Percentiles rank a stretch among this genome's conserved stretches.
phyloP scores from a whole-genome alignment of 106 monocot species.

The Iris macrosiphon region DNA sequence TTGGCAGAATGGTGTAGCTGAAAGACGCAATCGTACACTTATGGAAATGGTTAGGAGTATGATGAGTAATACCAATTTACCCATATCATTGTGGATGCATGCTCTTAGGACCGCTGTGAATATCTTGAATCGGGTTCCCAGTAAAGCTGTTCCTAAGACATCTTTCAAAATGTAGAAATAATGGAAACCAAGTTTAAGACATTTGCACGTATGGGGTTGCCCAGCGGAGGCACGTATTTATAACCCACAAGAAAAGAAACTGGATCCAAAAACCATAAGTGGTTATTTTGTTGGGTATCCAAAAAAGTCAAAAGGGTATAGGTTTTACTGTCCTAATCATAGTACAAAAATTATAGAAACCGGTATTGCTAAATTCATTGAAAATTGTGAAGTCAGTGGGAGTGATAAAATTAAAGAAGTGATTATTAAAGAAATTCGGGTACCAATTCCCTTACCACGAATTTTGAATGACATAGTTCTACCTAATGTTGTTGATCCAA shows the following conservation, averaged over 20 bases:
- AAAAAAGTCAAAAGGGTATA: no score
- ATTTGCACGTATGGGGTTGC: background rate
- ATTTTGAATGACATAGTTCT: no score
- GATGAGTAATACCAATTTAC: background rate
- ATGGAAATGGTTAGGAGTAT: slow-evolving; percentile 3
- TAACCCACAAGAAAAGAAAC: background rate
- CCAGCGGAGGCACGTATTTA: background rate
- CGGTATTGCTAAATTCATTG: no score
- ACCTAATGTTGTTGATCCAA: no score
- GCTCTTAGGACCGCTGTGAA: background rate
- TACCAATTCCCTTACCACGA: no score
- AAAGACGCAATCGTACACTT: slow-evolving; percentile 1
- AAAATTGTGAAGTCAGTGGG: no score
- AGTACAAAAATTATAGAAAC: no score
- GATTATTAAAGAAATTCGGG: no score
- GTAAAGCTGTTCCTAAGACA: background rate
- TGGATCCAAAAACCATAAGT: no score
- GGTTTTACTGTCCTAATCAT: no score
- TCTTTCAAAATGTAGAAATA: background rate
- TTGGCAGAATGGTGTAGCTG: slow-evolving; percentile 3
- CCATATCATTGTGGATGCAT: background rate
- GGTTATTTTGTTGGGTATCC: no score
- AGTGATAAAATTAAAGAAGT: no score
- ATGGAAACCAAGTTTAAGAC: background rate
- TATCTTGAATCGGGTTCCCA: background rate